Conservation (phyloP, 495 filamentous ascomycete genomes). For the Articulospora tetracladia region DNA sequence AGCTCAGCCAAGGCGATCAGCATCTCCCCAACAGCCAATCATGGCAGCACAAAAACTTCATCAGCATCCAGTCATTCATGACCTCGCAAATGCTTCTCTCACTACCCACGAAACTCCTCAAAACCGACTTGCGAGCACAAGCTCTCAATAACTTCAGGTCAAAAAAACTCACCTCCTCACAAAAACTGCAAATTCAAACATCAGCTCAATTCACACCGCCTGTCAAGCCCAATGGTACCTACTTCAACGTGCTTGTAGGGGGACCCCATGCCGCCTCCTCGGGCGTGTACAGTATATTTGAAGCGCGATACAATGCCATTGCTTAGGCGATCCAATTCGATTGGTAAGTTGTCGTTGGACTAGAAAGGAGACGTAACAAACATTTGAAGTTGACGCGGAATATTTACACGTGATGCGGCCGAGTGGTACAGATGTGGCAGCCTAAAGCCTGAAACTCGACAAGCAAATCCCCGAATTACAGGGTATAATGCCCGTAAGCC, state of each 20-base stretch:
- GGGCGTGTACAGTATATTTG: neutral
- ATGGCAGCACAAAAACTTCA: no score
- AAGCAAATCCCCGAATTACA: no score
- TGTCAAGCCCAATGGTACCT: neutral
- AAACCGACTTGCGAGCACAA: no score
- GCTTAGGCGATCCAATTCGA: neutral
- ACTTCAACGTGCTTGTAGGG: constrained; percentile 6
- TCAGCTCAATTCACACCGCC: neutral
- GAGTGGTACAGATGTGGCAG: no score
- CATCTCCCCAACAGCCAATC: neutral
- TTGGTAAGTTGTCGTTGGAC: neutral
- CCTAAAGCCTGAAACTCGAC: no score
- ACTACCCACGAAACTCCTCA: no score
- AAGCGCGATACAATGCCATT: constrained; percentile 9
- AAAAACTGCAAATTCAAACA: constrained; percentile 2
- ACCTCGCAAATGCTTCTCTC: no score
- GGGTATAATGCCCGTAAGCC: no score
- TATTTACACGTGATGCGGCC: neutral
- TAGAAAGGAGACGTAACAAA: neutral
- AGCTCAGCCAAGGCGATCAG: neutral
- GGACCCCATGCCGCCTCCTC: neutral
- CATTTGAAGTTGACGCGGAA: no score
- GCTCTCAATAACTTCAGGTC: no score
- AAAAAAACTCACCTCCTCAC: constrained; percentile 9
- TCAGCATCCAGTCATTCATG: no score